Base-by-base conservation (phyloP, 1,139 yeast genomes). In the Protomyces macrosporus region DNA sequence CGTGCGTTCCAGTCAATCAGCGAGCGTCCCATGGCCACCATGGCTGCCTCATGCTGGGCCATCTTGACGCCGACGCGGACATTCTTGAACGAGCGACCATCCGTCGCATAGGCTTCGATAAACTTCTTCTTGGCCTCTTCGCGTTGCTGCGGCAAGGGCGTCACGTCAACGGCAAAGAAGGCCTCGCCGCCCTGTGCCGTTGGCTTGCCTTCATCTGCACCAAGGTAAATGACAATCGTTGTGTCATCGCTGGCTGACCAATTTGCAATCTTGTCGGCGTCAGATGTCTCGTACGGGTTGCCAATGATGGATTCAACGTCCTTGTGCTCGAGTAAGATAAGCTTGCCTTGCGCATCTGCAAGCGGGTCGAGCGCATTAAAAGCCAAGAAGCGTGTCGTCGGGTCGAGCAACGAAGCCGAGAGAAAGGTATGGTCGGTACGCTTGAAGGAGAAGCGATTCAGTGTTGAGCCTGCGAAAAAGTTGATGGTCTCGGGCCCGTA, bases 1-100 rank as follows among this genome's bases (percentile, higher is more conserved):
- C 93, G 83, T 62, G 77, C 75, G 63, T 88, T 78, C 97, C 98
- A 91, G 74, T 90, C 97, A 64, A 90, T 72, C 71, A 86, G 88
- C 86, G 88, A 89, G 66, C 86, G 84, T 0, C 90, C 93, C 72
- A 90, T 95, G 3, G 95, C 86, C 69, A 82, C 86, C 30, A 89
- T 73, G 1, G 90, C 82, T 65, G 86, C 88, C 52, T 77, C 79
- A 61, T 68, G 68, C 70, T 66, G 69, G 54, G 69, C 63, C 53
- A 74, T 65, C 37, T 70, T 59, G 42, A 70, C 62, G 34, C 72
- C 72, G 55, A 72, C 70, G 36, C 69, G 69, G 10, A 69, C 69
- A 5, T 67, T 59, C 1, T 70, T 51, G 65, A 82, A 68, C n/a
- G 72, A 70, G 60, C 77, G 70, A 37, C 76, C 76, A 45, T 72